Percentiles rank a stretch among this genome's conserved stretches.
Conservation (phyloP, 331 rosid species). For the Phaseolus coccineus region DNA sequence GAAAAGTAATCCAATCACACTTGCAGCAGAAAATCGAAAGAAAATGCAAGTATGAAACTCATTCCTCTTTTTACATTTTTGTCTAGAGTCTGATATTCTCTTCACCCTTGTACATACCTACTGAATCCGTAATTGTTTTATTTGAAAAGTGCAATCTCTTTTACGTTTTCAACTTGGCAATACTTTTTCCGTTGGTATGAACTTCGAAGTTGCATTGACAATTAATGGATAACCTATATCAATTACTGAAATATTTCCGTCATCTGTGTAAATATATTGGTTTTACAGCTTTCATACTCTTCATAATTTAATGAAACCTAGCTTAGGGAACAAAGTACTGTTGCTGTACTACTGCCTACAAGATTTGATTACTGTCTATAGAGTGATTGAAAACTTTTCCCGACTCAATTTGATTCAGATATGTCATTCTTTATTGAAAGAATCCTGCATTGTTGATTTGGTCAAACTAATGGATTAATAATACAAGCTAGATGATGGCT, state of each 20-base stretch:
- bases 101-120: constrained; percentile 10
- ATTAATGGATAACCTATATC: background rate
- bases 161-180: background rate
- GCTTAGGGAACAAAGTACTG: background rate
- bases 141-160: background rate
- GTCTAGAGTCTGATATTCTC: constrained; percentile 14
- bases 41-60: constrained; percentile 81
- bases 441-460: background rate
- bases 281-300: background rate
- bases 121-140: constrained; percentile 17
- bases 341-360: background rate
- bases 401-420: background rate
- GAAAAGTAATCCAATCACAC: constrained; percentile 81
- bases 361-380: background rate
- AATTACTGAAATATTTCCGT: constrained; percentile 12
- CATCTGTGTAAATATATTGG: constrained; percentile 10
- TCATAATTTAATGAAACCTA: background rate
- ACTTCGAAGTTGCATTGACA: background rate
- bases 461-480: background rate
- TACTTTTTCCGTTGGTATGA: background rate
- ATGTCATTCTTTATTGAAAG: constrained; percentile 15
- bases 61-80: constrained; percentile 31
- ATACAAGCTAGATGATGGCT: background rate
- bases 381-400: background rate
- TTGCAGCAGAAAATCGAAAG: constrained; percentile 85